Conservation (phyloP, 306 rosid species). For the Geum urbanum region DNA sequence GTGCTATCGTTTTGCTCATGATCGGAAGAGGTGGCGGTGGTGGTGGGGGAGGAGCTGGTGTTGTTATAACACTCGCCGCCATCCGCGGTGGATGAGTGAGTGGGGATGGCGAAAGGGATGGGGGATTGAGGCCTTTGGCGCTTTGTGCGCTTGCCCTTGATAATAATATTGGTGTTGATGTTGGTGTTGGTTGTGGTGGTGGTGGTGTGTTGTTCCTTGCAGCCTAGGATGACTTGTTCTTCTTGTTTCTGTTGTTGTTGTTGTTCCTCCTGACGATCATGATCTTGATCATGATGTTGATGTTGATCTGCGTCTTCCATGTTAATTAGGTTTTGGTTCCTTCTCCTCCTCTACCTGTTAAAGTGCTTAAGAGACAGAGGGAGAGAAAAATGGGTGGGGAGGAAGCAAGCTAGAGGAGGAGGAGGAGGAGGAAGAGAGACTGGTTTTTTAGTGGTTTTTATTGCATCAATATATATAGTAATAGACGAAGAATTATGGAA, state of each 20-base stretch:
- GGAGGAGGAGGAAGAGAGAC: slow-evolving; percentile 17
- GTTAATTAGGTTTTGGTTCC: slow-evolving; percentile 17
- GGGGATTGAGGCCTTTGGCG: slow-evolving; percentile 92
- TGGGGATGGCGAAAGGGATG: slow-evolving; percentile 44
- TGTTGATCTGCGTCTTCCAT: slow-evolving; percentile 46
- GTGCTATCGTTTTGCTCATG: slow-evolving; percentile 31
- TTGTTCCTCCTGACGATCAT: too few species aligned
- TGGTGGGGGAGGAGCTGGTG: slow-evolving; percentile 33
- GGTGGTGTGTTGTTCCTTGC: slow-evolving; percentile 39
- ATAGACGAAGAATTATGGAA: slow-evolving; percentile 23
- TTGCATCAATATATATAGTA: slow-evolving; percentile 16
- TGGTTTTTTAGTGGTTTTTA: slow-evolving; percentile 12
- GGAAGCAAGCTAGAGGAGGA: slow-evolving; percentile 54
- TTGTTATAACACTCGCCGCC: slow-evolving; percentile 1
- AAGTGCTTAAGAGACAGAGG: slow-evolving; percentile 19
- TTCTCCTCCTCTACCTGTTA: slow-evolving; percentile 19
- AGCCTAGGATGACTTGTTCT: slow-evolving; percentile 42
- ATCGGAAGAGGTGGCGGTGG: slow-evolving; percentile 17
- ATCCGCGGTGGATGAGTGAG: slow-evolving; percentile 34
- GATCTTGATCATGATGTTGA: slow-evolving; percentile 8
- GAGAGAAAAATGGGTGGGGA: slow-evolving; percentile 41
- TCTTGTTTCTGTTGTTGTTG: slow-evolving; percentile 11
- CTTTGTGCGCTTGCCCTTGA: slow-evolving; percentile 85
- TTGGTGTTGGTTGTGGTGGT: slow-evolving; percentile 13
- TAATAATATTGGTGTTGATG: slow-evolving; percentile 25